These are phyloP conservation scores for Yarrowia sp. DNA, from an alignment of 805 yeast genomes.

Conservation along the genomic window DNA sequence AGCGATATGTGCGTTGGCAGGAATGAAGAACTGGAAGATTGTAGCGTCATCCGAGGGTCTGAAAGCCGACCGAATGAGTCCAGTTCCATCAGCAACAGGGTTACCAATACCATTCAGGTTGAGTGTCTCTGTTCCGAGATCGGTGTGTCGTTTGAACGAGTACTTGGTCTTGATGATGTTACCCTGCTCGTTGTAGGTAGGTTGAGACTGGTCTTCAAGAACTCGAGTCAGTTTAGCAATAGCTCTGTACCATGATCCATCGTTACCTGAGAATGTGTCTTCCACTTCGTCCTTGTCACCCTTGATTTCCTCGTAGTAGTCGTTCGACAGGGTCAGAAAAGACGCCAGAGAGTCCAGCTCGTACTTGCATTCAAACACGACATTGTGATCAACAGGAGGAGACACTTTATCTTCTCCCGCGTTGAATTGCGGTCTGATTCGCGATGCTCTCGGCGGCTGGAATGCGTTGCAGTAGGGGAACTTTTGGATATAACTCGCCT, in stretches of 20 bases:
- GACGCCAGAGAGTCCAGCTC: constrained; percentile 88
- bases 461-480: constrained; percentile 91
- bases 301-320: constrained; percentile 64
- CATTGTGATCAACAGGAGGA: constrained; percentile 73
- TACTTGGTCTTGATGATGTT: constrained; percentile 60
- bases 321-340: constrained; percentile 75
- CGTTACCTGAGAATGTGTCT: constrained; percentile 54
- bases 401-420: constrained; percentile 62
- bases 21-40: constrained; percentile 78
- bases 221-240: constrained; percentile 59
- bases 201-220: constrained; percentile 63
- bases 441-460: constrained; percentile 67
- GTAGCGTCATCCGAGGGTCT: constrained; percentile 91
- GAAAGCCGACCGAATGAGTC: constrained; percentile 80
- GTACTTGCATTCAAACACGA: constrained; percentile 87
- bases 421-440: constrained; percentile 26
- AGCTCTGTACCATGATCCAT: constrained; percentile 65
- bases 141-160: constrained; percentile 75
- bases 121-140: constrained; percentile 80
- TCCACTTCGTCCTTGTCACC: constrained; percentile 51
- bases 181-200: constrained; percentile 59
- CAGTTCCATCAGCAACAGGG: constrained; percentile 75
- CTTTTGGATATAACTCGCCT: constrained; percentile 64
- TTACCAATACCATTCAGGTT: constrained; percentile 82
- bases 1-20: constrained; percentile 80